phyloP scores from a whole-genome alignment of 306 rosid species.

The Vicia villosa region DNA sequence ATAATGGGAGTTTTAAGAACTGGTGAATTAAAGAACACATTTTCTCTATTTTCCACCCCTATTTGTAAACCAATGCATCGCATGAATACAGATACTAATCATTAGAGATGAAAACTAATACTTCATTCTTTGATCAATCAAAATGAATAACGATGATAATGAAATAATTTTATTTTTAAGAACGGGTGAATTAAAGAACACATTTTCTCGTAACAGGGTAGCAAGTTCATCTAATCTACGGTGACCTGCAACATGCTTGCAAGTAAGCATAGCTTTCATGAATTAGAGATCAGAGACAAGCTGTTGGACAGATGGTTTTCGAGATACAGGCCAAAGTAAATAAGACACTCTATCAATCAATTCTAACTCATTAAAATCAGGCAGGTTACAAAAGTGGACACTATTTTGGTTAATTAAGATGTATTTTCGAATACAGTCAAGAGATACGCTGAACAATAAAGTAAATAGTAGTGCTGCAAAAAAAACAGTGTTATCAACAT shows the following conservation, averaged over 20 bases:
- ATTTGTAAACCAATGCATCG: too few species aligned
- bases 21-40: too few species aligned
- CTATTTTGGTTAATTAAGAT: constrained; percentile 21
- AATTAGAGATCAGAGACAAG: background rate
- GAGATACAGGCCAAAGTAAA: constrained; percentile 1
- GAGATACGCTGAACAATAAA: background rate
- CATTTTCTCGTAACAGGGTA: background rate
- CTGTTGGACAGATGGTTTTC: constrained; percentile 40
- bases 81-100: too few species aligned
- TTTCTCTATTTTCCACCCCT: too few species aligned
- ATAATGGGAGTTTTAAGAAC: too few species aligned
- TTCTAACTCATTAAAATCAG: constrained; percentile 15
- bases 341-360: constrained; percentile 51
- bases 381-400: background rate
- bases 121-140: background rate
- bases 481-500: background rate
- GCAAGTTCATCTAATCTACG: background rate
- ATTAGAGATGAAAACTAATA: too few species aligned
- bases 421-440: constrained; percentile 2
- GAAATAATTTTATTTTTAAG: background rate
- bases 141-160: background rate
- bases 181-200: background rate
- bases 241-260: background rate
- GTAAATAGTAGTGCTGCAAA: background rate
- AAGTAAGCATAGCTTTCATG: constrained; percentile 10